Percentiles rank a stretch among this genome's conserved stretches.
phyloP scores from a whole-genome alignment of 495 filamentous ascomycete genomes.

The Aspergillus bertholletiae region DNA sequence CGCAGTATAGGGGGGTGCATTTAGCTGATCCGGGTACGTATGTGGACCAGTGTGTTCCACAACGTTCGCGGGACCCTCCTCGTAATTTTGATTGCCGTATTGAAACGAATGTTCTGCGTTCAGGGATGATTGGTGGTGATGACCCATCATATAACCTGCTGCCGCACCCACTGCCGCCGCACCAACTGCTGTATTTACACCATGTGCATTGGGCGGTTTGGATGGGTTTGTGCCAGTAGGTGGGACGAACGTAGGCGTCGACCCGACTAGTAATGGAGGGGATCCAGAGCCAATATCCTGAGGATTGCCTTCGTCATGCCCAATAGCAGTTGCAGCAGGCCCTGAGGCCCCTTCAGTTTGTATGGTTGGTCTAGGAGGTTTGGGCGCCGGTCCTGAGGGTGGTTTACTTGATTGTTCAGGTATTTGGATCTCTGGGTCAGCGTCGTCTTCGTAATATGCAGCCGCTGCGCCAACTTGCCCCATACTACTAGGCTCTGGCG shows the following conservation, averaged over 20 bases:
- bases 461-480: constrained; percentile 51
- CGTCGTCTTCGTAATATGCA: constrained; percentile 36
- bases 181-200: constrained; percentile 36
- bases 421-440: constrained; percentile 12
- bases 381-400: constrained; percentile 15
- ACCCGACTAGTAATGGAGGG: constrained; percentile 7
- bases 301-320: constrained; percentile 26
- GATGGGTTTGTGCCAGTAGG: constrained; percentile 7
- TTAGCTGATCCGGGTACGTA: constrained; percentile 31
- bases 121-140: constrained; percentile 37
- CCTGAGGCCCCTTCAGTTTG: constrained; percentile 20
- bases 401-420: constrained; percentile 7
- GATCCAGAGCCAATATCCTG: constrained; percentile 15
- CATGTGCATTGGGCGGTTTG: constrained; percentile 32
- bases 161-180: constrained; percentile 45
- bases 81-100: constrained; percentile 29
- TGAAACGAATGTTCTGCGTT: constrained; percentile 28
- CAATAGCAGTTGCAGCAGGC: constrained; percentile 22
- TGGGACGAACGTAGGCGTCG: constrained; percentile 20
- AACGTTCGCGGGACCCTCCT: constrained; percentile 22
- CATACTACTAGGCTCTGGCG: constrained; percentile 49
- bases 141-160: constrained; percentile 45
- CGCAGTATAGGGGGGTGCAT: constrained; percentile 40
- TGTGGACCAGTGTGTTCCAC: constrained; percentile 16
- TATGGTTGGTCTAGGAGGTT: constrained; percentile 27